Base-by-base conservation (phyloP, 805 yeast genomes). In the Metschnikowia bowlesiae region DNA sequence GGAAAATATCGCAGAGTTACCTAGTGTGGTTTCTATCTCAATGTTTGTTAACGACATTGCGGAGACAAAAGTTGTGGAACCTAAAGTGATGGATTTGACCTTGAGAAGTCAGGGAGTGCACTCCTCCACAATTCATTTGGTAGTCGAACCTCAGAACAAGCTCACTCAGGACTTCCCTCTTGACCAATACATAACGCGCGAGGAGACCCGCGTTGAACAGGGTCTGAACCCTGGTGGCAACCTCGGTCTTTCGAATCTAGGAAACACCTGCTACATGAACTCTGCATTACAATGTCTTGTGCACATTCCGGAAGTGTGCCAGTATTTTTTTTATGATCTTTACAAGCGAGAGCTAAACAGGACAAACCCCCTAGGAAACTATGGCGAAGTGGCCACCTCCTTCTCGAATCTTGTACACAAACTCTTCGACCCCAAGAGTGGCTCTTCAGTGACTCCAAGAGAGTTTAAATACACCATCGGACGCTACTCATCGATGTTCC, bases 191-290 rank as follows among this genome's bases (percentile, higher is more conserved):
- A 35, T 57, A 8, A 44, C 44, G 11, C 39, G 34, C 11, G 33
- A 34, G 29, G 39, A 14, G 14, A 28, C 7, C 34, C 39, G 32
- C 35, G 39, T 28, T 44, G 46, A 34, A 35, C 46, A 35, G 39
- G 46, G 14, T 35, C 26, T 29, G 36, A 38, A 47, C 38, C 46
- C 54, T 9, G 69, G 71, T 14, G 97, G 56, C 62, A 73, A 43
- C 65, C 75, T 51, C 85, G 97, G 53, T 56, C 85, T 61, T 70
- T 76, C 65, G 47, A 91, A 89, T 62, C 70, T 90, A 53, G 97
- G 97, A 2, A 91, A 91, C 63, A 84, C 96, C 0, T 91, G 97
- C 66, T 91, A 89, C 65, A 90, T 91, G 97, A 90, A 89, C 65
- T 87, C 96, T 8, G 97, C 97, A 0, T 69, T 92, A 41, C 98